Evolutionary conservation across 108 stramenopile genomes (phyloP).

Genomic region (Cyclotella choctawhatcheeana): DNA sequence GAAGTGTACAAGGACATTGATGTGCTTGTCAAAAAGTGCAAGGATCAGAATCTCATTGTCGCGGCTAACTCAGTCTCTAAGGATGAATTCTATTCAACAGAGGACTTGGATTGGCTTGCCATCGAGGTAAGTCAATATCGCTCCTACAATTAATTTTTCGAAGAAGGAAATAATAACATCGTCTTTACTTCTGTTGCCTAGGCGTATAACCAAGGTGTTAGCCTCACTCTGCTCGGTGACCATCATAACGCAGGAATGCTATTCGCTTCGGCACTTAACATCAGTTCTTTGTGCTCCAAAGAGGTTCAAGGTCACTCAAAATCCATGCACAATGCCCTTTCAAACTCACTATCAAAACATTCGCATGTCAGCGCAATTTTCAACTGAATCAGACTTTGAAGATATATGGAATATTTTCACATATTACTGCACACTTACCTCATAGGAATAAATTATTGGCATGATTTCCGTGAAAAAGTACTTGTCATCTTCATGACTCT

Average conservation of each 20-base stretch:
- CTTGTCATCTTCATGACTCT: too few species aligned
- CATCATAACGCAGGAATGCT: conserved; percentile 20
- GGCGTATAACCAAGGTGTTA: conserved; percentile 43
- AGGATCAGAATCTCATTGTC: not conserved
- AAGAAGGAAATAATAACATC: too few species aligned
- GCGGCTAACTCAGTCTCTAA: not conserved
- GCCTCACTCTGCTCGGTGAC: conserved; percentile 43
- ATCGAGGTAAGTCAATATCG: too few species aligned
- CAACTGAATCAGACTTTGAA: not conserved
- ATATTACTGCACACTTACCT: too few species aligned
- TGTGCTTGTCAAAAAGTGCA: conserved; percentile 25
- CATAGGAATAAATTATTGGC: too few species aligned
- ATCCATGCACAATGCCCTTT: conserved; percentile 17
- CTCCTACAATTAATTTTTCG: too few species aligned
- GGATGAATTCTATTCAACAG: conserved; percentile 27
- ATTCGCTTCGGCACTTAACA: conserved; percentile 38
- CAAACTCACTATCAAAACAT: conserved; percentile 14
- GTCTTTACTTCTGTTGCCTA: too few species aligned
- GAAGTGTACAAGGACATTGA: conserved; percentile 45
- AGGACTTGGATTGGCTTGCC: conserved; percentile 48
- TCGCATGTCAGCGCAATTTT: conserved; percentile 14
- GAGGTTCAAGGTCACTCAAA: conserved; percentile 33
- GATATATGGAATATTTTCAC: not conserved
- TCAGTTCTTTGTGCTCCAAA: conserved; percentile 29
- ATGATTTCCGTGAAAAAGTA: too few species aligned